Conservation (phyloP, 805 yeast species). For the Suhomyces tanzawaensis region DNA sequence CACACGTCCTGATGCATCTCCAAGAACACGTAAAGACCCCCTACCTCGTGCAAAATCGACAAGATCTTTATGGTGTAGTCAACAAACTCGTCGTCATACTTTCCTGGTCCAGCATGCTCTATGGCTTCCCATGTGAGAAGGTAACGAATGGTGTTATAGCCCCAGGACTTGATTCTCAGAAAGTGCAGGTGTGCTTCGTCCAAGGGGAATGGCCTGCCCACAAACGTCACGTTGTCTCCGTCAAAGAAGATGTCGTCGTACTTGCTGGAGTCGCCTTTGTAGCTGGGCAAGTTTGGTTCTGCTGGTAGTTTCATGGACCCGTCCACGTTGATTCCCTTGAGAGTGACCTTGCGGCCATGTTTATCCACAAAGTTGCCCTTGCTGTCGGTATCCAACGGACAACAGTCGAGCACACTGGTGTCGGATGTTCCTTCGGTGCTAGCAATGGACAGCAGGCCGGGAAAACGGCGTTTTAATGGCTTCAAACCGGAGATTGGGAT, state of each 20-base stretch:
- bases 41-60: constrained; percentile 53
- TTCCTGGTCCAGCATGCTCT: constrained; percentile 84
- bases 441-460: constrained; percentile 16
- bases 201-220: constrained; percentile 76
- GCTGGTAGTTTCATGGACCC: constrained; percentile 70
- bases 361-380: constrained; percentile 60
- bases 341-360: constrained; percentile 56
- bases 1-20: constrained; percentile 96
- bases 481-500: constrained; percentile 26
- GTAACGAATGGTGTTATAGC: constrained; percentile 76
- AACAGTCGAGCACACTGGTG: constrained; percentile 15
- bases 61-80: constrained; percentile 66
- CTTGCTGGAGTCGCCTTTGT: constrained; percentile 36
- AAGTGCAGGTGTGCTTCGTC: constrained; percentile 71
- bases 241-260: constrained; percentile 52
- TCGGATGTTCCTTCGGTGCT: constrained; percentile 6
- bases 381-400: constrained; percentile 32
- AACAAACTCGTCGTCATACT: constrained; percentile 73
- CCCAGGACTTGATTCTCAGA: constrained; percentile 69
- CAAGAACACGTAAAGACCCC: constrained; percentile 74
- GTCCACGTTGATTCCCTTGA: constrained; percentile 82
- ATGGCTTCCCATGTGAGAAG: constrained; percentile 89
- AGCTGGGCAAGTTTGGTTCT: constrained; percentile 47
- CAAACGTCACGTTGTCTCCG: constrained; percentile 77
- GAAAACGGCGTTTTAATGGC: constrained; percentile 24